A percentile compares a stretch with the other conserved stretches of the same genome.
These are phyloP conservation scores for Linaria vulgaris DNA, from an alignment of 257 asterid genomes.

Conservation along the genomic window DNA sequence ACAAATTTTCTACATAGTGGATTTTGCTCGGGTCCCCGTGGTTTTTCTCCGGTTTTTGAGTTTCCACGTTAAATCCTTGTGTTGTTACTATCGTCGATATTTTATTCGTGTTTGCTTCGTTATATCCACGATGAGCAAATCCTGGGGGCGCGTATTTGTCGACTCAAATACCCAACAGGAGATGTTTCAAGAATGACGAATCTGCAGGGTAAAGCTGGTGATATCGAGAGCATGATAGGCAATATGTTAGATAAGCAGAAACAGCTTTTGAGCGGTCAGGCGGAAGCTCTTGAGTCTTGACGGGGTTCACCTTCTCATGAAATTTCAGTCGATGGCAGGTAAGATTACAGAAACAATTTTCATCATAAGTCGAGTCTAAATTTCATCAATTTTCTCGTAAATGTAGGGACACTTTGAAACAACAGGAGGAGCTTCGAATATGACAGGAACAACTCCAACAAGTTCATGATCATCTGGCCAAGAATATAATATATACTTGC, in stretches of 20 bases:
- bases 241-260: slow-evolving; percentile 57
- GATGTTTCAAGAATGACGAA: slow-evolving; percentile 48
- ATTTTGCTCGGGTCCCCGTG: no score
- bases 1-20: no score
- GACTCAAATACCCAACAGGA: no score
- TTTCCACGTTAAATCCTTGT: no score
- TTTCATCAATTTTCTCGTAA: neutral
- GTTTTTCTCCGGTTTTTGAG: no score
- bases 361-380: no score
- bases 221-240: slow-evolving; percentile 46
- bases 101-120: no score
- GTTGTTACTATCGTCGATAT: no score
- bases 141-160: no score
- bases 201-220: slow-evolving; percentile 62
- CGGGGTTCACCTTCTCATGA: slow-evolving; percentile 46
- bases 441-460: slow-evolving; percentile 51
- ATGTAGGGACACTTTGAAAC: slow-evolving; percentile 53
- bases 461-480: slow-evolving; percentile 51
- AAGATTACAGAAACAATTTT: neutral
- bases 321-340: slow-evolving; percentile 60
- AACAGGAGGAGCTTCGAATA: slow-evolving; percentile 59
- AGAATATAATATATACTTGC: slow-evolving; percentile 55
- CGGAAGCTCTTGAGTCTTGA: slow-evolving; percentile 44
- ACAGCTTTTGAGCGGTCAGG: slow-evolving; percentile 51
- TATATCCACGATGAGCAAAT: no score